A percentile compares a stretch with the other conserved stretches of the same genome.
phyloP scores from a whole-genome alignment of 345 rosid species.

The Eucalyptus sp. region DNA sequence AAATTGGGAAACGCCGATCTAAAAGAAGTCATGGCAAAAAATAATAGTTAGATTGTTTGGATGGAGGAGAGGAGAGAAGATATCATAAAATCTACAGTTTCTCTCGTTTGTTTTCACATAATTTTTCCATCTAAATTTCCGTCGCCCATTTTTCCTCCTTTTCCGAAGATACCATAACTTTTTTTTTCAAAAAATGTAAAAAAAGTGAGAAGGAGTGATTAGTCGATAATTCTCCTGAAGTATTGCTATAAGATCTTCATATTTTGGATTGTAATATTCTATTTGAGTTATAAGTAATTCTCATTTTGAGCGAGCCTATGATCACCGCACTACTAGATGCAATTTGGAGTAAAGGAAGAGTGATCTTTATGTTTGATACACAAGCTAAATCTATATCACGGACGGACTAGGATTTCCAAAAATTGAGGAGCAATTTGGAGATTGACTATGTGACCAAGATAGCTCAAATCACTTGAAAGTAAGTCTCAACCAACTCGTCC shows the following conservation, averaged over 20 bases:
- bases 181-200: neutral
- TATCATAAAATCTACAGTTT: neutral
- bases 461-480: neutral
- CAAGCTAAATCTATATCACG: neutral
- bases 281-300: neutral
- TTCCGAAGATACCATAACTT: neutral
- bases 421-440: neutral
- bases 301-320: neutral
- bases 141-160: neutral
- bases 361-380: neutral
- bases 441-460: neutral
- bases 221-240: neutral
- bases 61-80: neutral
- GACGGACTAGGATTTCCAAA: neutral
- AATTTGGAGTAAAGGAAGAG: neutral
- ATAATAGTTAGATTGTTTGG: neutral
- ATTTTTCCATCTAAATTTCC: neutral
- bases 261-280: rapidly evolving
- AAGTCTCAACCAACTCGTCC: neutral
- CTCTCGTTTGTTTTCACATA: neutral
- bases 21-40: neutral
- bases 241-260: neutral
- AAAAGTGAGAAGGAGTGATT: neutral
- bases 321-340: neutral
- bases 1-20: neutral